Percentiles rank a stretch among this genome's conserved stretches.
Evolutionary conservation across 305 asterid genomes (phyloP).

Genomic region (Solanum hybrid): DNA sequence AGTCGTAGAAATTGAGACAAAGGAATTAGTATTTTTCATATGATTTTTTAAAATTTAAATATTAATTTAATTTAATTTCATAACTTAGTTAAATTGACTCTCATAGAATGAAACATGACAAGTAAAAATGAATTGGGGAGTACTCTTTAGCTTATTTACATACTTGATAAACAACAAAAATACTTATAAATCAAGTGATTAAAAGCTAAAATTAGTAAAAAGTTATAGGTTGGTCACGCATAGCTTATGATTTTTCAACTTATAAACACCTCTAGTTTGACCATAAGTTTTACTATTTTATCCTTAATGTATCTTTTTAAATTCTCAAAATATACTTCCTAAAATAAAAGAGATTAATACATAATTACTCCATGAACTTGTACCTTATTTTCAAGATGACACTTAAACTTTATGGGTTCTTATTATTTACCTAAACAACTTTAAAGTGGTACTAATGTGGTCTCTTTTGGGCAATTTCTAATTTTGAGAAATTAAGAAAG

Average conservation of each 20-base stretch:
- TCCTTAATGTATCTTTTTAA: neutral
- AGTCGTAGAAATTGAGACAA: neutral
- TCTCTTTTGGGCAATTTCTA: neutral
- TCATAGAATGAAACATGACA: neutral
- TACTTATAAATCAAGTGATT: too few relatives aligned
- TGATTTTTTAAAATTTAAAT: too few relatives aligned
- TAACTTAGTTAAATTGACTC: too few relatives aligned
- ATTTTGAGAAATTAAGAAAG: neutral
- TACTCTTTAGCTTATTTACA: neutral
- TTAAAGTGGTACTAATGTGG: neutral
- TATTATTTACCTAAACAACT: neutral
- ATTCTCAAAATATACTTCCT: neutral
- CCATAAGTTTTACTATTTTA: neutral
- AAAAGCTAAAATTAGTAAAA: neutral
- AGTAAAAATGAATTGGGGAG: too few relatives aligned
- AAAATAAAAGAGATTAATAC: too few relatives aligned
- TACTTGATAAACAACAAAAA: neutral
- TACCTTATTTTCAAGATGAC: too few relatives aligned
- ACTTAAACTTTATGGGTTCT: neutral
- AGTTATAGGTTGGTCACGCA: too few relatives aligned
- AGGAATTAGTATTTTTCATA: too few relatives aligned
- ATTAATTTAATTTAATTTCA: neutral
- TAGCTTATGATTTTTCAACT: neutral
- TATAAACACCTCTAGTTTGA: too few relatives aligned
- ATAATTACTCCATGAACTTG: neutral